Evolutionary conservation across 495 filamentous ascomycete genomes (phyloP), one percentile per base, ranked within the genome.

Genomic region (Lichina pygmaea): DNA sequence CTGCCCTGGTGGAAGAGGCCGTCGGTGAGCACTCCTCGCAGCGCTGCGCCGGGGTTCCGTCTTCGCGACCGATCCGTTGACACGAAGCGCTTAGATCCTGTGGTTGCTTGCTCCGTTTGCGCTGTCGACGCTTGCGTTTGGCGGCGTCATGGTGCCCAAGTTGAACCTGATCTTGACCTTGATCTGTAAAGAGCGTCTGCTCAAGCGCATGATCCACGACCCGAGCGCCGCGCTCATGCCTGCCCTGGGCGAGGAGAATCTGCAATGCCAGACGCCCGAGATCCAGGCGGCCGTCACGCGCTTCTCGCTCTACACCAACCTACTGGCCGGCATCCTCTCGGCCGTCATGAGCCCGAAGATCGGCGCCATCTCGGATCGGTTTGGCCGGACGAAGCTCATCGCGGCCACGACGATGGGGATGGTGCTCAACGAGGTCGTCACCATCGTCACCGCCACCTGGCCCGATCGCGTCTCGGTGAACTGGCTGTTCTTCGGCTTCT

Each of bases 321-420:
- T 93, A 34, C 65, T 78, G 13, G 65, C 70, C 4, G 86, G 86
- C 2, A 60, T 77, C 4, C 57, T 93, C 3, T 66, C 70, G 45
- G 83, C 85, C 7, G 53, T 94, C 50, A 73, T 73, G 17, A 77
- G 77, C 41, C 89, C 89, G 3, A 81, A 78, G 47, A 57, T 97
- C 6, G 89, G 89, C 3, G 68, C 76, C 0, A 59, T 93, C 16
- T 94, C 86, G 2, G 89, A 97, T 62, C 75, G 81, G 6, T 81
- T 85, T 60, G 89, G 89, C 2, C 71, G 89, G 42, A 81, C 74
- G 41, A 63, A 54, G 13, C 54, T 93, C 36, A 71, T 95, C 45
- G 66, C 75, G 11, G 51, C 81, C 33, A 67, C 72, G 17, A 75
- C 75, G 10, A 55, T 70, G 2, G 84, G 83, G 8, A 69, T 73